phyloP scores from a whole-genome alignment of 2,329 filamentous ascomycete genomes.

The Fusarium nanum region DNA sequence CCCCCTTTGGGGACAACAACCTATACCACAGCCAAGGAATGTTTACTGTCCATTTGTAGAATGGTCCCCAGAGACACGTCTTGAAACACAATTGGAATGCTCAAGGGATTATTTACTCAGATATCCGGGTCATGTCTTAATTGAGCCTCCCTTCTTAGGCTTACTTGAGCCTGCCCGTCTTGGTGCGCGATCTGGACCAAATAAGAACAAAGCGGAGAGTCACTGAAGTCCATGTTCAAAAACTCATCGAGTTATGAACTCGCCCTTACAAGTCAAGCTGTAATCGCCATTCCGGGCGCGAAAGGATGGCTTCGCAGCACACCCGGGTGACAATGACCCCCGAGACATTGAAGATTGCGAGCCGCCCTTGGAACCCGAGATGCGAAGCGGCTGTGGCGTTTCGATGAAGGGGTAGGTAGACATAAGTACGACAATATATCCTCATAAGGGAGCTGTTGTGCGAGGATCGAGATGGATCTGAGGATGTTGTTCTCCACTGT shows the following conservation, averaged over 20 bases:
- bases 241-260: neutral
- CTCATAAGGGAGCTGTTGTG: neutral
- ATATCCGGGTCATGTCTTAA: constrained; percentile 2
- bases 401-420: neutral
- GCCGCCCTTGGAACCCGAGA: neutral
- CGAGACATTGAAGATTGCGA: constrained; percentile 5
- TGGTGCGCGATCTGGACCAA: neutral
- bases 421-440: neutral
- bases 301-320: neutral
- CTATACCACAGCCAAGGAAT: neutral
- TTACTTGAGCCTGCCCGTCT: neutral
- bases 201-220: neutral
- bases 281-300: constrained; percentile 2
- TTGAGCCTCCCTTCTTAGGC: constrained; percentile 19
- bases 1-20: too few relatives aligned
- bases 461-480: neutral
- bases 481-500: too few relatives aligned
- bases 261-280: neutral
- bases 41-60: neutral
- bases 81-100: constrained; percentile 20
- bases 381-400: constrained; percentile 1
- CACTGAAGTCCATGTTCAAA: neutral
- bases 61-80: too few relatives aligned
- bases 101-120: neutral
- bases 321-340: neutral